These are phyloP conservation scores for Aspergillus japonicus DNA, from an alignment of 2,329 filamentous ascomycete species.

Conservation along the genomic window DNA sequence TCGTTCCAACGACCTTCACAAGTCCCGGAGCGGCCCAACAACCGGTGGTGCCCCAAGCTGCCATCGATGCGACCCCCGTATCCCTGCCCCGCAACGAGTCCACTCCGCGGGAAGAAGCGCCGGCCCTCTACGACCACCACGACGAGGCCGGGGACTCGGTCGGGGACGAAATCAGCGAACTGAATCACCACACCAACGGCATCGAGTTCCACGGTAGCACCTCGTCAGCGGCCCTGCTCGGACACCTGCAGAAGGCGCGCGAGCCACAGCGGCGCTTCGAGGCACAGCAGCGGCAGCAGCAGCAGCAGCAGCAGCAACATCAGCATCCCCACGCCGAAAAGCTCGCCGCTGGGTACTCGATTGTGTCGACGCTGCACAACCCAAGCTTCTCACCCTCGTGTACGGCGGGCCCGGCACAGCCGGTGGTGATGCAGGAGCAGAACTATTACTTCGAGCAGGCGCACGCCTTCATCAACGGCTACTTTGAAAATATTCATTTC, in stretches of 20 bases:
- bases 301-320: conserved; percentile 4
- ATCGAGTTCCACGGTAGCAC: conserved; percentile 52
- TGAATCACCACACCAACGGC: conserved; percentile 48
- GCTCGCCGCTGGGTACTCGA: conserved; percentile 31
- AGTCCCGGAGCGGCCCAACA: neutral
- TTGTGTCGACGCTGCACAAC: conserved; percentile 50
- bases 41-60: conserved; percentile 3
- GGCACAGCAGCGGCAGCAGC: conserved; percentile 3
- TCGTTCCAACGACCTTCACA: neutral
- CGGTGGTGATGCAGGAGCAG: conserved; percentile 24
- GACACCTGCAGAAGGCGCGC: conserved; percentile 39
- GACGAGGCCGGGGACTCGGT: conserved; percentile 27
- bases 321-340: conserved; percentile 2
- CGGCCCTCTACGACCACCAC: conserved; percentile 17
- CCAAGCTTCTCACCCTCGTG: conserved; percentile 42
- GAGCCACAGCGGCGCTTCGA: conserved; percentile 23
- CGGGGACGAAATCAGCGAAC: conserved; percentile 44
- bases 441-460: conserved; percentile 48
- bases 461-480: conserved; percentile 47
- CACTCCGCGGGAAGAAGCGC: conserved; percentile 19
- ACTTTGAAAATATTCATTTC: conserved; percentile 51
- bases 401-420: conserved; percentile 22
- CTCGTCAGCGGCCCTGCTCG: conserved; percentile 48
- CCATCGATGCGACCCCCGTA: conserved; percentile 23
- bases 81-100: conserved; percentile 24